Conservation (phyloP, 1,139 yeast genomes). For the Blastobotrys capitulatus region DNA sequence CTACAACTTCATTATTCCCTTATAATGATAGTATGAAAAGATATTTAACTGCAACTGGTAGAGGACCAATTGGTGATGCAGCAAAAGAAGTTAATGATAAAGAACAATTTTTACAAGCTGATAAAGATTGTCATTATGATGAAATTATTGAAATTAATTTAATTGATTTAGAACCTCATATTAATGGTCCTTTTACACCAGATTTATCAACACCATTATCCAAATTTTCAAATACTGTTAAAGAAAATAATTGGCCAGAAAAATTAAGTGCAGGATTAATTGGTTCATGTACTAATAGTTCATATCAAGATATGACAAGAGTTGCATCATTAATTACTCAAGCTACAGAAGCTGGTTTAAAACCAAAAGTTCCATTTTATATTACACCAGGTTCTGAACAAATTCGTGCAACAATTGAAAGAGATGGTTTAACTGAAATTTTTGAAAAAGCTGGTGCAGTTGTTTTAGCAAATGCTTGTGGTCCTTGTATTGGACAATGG, state of each 20-base stretch:
- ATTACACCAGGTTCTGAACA: constrained; percentile 99
- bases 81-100: constrained; percentile 59
- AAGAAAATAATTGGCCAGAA: constrained; percentile 75
- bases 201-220: constrained; percentile 96
- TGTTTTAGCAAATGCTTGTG: constrained; percentile 96
- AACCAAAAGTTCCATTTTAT: constrained; percentile 86
- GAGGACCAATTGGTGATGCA: constrained; percentile 74
- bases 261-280: constrained; percentile 66
- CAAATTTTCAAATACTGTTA: constrained; percentile 64
- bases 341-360: constrained; percentile 79
- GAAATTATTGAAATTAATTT: constrained; percentile 91
- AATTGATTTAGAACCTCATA: constrained; percentile 89
- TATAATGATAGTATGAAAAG: constrained; percentile 82
- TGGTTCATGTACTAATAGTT: constrained; percentile 97
- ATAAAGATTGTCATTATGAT: constrained; percentile 90
- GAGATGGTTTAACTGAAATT: constrained; percentile 80
- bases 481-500: constrained; percentile 99
- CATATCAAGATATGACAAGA: constrained; percentile 96
- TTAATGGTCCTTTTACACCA: constrained; percentile 98
- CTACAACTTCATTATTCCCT: constrained; percentile 96
- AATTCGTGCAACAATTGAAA: constrained; percentile 92
- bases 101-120: constrained; percentile 47
- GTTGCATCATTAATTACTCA: constrained; percentile 83
- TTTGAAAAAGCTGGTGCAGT: constrained; percentile 83
- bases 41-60: constrained; percentile 73